phyloP scores from a whole-genome alignment of 2,329 filamentous ascomycete genomes.

The Cladosporium sp. region DNA sequence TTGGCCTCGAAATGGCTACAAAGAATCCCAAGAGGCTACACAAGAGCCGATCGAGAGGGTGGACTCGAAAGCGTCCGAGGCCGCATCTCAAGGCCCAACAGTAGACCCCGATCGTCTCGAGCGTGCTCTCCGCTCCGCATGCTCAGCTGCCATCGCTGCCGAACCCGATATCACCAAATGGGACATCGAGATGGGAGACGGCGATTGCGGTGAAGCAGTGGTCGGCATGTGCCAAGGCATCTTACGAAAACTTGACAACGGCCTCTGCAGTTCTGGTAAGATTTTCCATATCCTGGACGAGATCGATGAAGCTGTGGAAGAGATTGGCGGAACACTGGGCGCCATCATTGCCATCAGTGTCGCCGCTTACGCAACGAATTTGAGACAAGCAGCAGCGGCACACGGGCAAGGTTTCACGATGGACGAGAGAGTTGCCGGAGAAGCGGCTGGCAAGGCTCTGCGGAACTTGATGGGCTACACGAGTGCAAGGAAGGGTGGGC shows the following conservation, averaged over 20 bases:
- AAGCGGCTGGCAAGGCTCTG: slow-evolving; percentile 35
- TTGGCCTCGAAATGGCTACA: slow-evolving; percentile 49
- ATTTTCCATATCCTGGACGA: slow-evolving; percentile 34
- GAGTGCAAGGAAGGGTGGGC: slow-evolving; percentile 30
- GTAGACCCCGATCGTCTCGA: slow-evolving; percentile 31
- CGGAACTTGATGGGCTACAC: slow-evolving; percentile 40
- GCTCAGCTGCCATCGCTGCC: slow-evolving; percentile 49
- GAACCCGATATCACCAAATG: slow-evolving; percentile 61
- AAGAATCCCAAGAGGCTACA: slow-evolving; percentile 16
- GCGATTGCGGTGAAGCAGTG: slow-evolving; percentile 60
- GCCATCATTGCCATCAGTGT: slow-evolving; percentile 35
- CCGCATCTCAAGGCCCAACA: slow-evolving; percentile 22
- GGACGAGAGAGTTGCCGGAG: slow-evolving; percentile 22
- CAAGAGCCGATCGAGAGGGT: not conserved
- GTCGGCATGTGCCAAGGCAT: slow-evolving; percentile 34
- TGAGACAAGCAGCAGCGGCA: slow-evolving; percentile 31
- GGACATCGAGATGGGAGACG: slow-evolving; percentile 62
- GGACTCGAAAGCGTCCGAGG: slow-evolving; percentile 37
- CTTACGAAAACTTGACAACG: slow-evolving; percentile 28
- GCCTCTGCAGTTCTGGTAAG: slow-evolving; percentile 24
- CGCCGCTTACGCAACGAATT: slow-evolving; percentile 36
- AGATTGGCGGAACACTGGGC: slow-evolving; percentile 35
- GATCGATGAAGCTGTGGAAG: slow-evolving; percentile 32
- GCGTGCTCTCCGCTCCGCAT: slow-evolving; percentile 38
- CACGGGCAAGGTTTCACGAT: slow-evolving; percentile 20